Percentiles rank a stretch among this genome's conserved stretches.
Evolutionary conservation across 2,329 filamentous ascomycete genomes (phyloP).

Genomic region (Pleomassaria siparia): DNA sequence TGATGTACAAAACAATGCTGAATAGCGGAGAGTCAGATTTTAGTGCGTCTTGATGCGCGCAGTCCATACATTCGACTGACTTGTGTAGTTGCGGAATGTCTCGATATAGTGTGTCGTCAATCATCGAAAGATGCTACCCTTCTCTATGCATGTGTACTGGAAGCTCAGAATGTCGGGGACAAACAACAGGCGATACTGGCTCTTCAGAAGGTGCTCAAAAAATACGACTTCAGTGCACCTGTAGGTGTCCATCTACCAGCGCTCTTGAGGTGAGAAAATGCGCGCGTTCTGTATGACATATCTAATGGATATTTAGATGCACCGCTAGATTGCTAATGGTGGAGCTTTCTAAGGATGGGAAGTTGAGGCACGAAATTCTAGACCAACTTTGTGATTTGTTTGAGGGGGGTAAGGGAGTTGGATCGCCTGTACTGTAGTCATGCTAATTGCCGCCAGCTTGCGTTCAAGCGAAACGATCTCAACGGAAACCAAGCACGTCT

Average conservation of each 20-base stretch:
- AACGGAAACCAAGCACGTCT: conserved; percentile 47
- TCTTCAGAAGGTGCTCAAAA: conserved; percentile 62
- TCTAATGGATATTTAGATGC: conserved; percentile 35
- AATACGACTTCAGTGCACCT: conserved; percentile 52
- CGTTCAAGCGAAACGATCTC: conserved; percentile 47
- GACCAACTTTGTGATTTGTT: conserved; percentile 59
- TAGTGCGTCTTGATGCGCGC: conserved; percentile 34
- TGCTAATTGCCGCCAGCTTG: conserved; percentile 50
- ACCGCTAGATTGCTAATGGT: conserved; percentile 50
- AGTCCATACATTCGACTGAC: conserved; percentile 10
- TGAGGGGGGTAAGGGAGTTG: conserved; percentile 51
- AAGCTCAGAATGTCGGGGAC: conserved; percentile 69
- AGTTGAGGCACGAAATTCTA: conserved; percentile 27
- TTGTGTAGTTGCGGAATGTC: conserved; percentile 60
- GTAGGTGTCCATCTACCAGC: conserved; percentile 61
- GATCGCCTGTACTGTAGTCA: neutral
- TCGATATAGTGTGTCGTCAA: conserved; percentile 61
- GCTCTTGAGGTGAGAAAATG: conserved; percentile 62
- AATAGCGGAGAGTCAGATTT: conserved; percentile 58
- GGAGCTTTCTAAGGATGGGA: conserved; percentile 42
- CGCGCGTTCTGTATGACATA: conserved; percentile 17
- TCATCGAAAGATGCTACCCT: conserved; percentile 60
- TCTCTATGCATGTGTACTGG: conserved; percentile 77
- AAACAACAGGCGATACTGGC: conserved; percentile 60
- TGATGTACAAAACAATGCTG: conserved; percentile 74